A percentile compares a stretch with the other conserved stretches of the same genome.
Conservation (phyloP, 768 basidiomycete genomes). For the Lentinula detonsa region DNA sequence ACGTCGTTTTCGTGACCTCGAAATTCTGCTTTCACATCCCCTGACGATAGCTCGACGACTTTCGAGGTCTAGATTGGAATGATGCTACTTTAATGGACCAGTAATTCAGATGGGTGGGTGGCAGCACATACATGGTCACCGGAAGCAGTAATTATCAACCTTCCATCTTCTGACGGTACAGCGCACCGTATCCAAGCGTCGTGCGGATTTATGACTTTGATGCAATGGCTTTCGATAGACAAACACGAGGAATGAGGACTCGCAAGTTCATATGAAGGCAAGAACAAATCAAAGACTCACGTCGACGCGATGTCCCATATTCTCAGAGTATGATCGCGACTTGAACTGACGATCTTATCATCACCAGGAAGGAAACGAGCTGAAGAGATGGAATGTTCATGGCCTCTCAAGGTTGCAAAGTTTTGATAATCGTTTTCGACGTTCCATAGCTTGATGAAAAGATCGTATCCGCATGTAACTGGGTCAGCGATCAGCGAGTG, state of each 20-base stretch:
- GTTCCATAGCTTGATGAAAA: constrained; percentile 36
- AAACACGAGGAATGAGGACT: not conserved
- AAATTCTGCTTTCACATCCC: constrained; percentile 59
- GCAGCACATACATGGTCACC: constrained; percentile 54
- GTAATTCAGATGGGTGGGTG: not conserved
- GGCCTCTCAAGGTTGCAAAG: constrained; percentile 42
- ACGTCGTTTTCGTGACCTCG: constrained; percentile 70
- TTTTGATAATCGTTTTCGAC: constrained; percentile 21
- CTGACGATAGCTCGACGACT: constrained; percentile 52
- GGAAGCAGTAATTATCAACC: constrained; percentile 53
- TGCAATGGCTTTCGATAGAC: constrained; percentile 45
- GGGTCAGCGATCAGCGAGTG: not conserved
- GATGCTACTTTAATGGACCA: not conserved
- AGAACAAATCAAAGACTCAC: constrained; percentile 27
- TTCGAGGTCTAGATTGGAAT: constrained; percentile 47
- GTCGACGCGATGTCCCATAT: constrained; percentile 66
- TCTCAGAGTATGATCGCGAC: constrained; percentile 62
- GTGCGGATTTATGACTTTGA: constrained; percentile 58
- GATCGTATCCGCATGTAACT: constrained; percentile 20
- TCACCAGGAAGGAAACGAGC: constrained; percentile 68
- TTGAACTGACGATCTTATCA: constrained; percentile 58
- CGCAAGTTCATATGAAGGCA: not conserved
- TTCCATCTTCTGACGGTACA: constrained; percentile 45
- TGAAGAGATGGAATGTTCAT: constrained; percentile 70
- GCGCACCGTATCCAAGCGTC: constrained; percentile 59